Conservation (phyloP, 2,329 filamentous ascomycete species). For the Arthroderma sp. region DNA sequence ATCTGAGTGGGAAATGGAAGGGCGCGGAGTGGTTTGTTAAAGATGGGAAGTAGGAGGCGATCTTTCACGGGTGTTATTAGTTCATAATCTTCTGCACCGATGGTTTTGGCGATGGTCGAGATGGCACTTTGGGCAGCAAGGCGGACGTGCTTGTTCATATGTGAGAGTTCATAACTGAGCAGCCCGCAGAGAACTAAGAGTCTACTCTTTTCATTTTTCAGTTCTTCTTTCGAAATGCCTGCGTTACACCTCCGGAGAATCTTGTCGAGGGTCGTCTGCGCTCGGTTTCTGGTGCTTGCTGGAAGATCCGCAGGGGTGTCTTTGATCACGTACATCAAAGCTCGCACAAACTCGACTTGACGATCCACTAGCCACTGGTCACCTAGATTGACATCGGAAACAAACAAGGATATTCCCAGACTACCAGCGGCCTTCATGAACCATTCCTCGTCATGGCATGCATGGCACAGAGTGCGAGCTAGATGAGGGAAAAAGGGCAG, state of each 20-base stretch:
- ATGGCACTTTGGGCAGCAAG: constrained; percentile 73
- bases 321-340: constrained; percentile 95
- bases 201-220: constrained; percentile 51
- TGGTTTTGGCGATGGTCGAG: constrained; percentile 64
- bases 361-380: constrained; percentile 70
- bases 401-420: constrained; percentile 74
- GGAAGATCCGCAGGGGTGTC: constrained; percentile 93
- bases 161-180: constrained; percentile 76
- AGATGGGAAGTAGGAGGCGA: constrained; percentile 77
- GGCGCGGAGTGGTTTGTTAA: constrained; percentile 84
- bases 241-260: constrained; percentile 69
- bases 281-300: constrained; percentile 70
- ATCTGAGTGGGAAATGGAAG: constrained; percentile 92
- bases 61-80: constrained; percentile 84
- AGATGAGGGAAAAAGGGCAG: constrained; percentile 77
- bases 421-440: constrained; percentile 93
- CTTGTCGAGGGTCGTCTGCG: constrained; percentile 69
- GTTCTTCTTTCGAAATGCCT: constrained; percentile 65
- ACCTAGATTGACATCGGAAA: constrained; percentile 72
- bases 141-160: constrained; percentile 92
- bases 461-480: constrained; percentile 75
- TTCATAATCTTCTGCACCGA: constrained; percentile 70
- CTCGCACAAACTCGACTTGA: constrained; percentile 76
- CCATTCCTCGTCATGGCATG: constrained; percentile 96
- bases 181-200: constrained; percentile 68